A percentile compares a stretch with the other conserved stretches of the same genome.
phyloP scores from a whole-genome alignment of 345 rosid genomes.

The Dipteronia sinensis region DNA sequence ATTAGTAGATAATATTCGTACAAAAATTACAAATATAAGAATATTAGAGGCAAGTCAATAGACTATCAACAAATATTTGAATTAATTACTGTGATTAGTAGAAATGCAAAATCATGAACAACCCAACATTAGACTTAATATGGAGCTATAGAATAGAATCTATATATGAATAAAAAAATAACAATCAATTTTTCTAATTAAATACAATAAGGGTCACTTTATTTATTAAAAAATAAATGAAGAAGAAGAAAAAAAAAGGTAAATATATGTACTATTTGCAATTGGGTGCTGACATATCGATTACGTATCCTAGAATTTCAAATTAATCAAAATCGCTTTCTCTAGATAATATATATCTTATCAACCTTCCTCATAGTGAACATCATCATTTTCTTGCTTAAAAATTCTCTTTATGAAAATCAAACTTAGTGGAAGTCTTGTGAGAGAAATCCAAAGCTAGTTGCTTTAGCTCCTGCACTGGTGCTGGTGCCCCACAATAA shows the following conservation, averaged over 20 bases:
- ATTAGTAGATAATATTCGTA: too few species aligned
- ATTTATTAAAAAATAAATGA: too few species aligned
- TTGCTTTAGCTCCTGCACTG: conserved; percentile 59
- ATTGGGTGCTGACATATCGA: neutral
- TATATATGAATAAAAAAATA: too few species aligned
- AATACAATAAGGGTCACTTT: neutral
- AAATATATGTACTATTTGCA: neutral
- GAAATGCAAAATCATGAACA: neutral
- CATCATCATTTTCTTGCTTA: conserved; percentile 21
- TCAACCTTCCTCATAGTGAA: neutral
- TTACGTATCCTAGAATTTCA: neutral
- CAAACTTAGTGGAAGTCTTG: conserved; percentile 85
- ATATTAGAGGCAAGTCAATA: neutral
- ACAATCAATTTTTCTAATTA: neutral
- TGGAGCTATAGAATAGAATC: neutral
- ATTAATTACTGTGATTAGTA: too few species aligned
- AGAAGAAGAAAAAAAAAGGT: too few species aligned
- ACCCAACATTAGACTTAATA: neutral
- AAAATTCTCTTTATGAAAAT: conserved; percentile 89
- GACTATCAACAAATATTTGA: neutral
- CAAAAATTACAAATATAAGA: too few species aligned
- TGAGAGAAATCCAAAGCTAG: conserved; percentile 76
- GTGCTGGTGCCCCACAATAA: conserved; percentile 85
- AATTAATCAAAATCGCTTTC: too few species aligned
- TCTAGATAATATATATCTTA: neutral